Evolutionary conservation across 352 stramenopile genomes (phyloP), one percentile per base, ranked within the genome.

Genomic region (Pelagophyceae sp.): DNA sequence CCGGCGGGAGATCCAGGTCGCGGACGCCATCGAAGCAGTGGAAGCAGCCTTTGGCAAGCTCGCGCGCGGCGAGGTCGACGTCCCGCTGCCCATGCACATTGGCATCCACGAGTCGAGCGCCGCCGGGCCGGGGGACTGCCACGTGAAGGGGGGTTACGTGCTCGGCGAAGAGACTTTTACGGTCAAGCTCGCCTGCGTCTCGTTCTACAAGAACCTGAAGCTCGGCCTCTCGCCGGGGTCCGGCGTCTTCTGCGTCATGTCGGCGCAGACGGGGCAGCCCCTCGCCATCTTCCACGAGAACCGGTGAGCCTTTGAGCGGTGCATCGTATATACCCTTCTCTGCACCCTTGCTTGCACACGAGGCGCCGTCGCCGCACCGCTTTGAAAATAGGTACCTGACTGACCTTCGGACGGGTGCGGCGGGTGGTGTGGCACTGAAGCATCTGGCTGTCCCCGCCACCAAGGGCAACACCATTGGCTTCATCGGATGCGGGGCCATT

Each of bases 141-240:
- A 93, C 80, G 91, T 93, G 71, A 93, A 92, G 79, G 87, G 88
- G 54, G 88, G 88, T 72, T 93, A 90, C 72, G 78, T 92, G 37
- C 82, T 67, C 54, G 84, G 79, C 35, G 86, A 86, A 6, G 76
- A 82, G 60, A 93, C 88, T 11, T 93, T 90, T 77, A 93, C 88
- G 50, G 88, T 93, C 29, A 93, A 93, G 78, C 74, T 90, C 63
- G 86, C 86, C 32, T 89, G 83, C 72, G 86, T 90, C 35, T 89
- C 82, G 11, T 92, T 92, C 78, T 91, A 91, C 81, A 92, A 92
- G 77, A 92, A 91, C 81, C n/a, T n/a, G n/a, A n/a, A n/a, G n/a
- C n/a, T n/a, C n/a, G 78, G 78, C 67, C 81, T 91, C 32, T 85
- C 87, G 1, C 82, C 87, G 75, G 87, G 87, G 75, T 87, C 81